Conservation (phyloP, 306 rosid species). For the Luffa acutangula region DNA sequence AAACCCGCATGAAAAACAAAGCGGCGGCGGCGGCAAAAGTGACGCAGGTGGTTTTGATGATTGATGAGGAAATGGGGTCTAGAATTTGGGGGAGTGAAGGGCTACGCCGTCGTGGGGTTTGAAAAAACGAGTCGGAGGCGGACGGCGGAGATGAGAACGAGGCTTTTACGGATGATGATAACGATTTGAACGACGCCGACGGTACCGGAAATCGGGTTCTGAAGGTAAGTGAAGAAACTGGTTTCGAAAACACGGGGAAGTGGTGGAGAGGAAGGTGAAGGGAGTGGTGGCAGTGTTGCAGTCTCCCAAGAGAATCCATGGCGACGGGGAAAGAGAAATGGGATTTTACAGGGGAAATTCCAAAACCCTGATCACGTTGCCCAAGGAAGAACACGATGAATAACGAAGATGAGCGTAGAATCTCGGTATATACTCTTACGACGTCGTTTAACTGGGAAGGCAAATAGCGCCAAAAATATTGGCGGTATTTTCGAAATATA, state of each 20-base stretch:
- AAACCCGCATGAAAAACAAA: conserved; percentile 39
- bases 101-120: conserved; percentile 18
- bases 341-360: neutral
- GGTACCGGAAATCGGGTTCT: conserved; percentile 6
- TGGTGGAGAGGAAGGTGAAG: conserved; percentile 32
- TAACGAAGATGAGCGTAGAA: neutral
- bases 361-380: conserved; percentile 11
- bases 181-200: conserved; percentile 18
- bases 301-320: conserved; percentile 48
- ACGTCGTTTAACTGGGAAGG: neutral
- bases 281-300: conserved; percentile 30
- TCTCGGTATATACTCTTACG: neutral
- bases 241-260: conserved; percentile 24
- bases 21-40: conserved; percentile 36
- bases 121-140: conserved; percentile 7
- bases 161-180: conserved; percentile 24
- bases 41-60: conserved; percentile 39
- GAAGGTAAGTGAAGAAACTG: conserved; percentile 26
- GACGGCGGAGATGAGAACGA: conserved; percentile 14
- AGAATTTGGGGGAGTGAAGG: conserved; percentile 27
- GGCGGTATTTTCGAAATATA: neutral
- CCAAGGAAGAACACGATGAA: neutral
- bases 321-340: neutral
- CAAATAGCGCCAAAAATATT: neutral
- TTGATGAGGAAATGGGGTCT: conserved; percentile 22